phyloP scores from a whole-genome alignment of 2,329 filamentous ascomycete species.

The Botrytis elliptica region DNA sequence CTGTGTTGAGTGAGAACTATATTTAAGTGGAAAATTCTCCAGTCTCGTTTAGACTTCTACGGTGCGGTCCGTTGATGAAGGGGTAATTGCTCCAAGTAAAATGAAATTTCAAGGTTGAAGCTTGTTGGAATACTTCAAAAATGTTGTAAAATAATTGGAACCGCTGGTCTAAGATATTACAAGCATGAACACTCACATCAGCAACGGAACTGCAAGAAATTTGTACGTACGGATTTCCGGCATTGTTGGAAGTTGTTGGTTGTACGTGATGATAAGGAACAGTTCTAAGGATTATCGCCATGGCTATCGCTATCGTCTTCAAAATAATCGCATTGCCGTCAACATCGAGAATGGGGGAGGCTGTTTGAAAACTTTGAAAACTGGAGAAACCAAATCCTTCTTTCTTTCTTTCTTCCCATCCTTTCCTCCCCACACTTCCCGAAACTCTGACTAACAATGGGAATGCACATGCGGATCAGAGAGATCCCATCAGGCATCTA shows the following conservation, averaged over 20 bases:
- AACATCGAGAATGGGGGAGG: conserved; percentile 4
- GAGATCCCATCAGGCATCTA: not conserved
- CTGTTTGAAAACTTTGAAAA: not conserved
- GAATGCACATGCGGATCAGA: not conserved
- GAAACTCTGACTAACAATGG: not conserved
- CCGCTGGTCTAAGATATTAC: not conserved
- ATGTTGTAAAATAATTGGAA: not conserved
- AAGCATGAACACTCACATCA: conserved; percentile 17
- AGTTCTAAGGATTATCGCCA: not conserved
- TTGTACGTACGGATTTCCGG: conserved; percentile 5
- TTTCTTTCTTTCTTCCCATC: not conserved
- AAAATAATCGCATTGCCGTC: not conserved
- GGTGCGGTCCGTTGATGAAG: conserved; percentile 19
- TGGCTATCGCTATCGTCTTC: not conserved
- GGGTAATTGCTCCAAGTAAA: not conserved
- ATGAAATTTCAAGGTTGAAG: not conserved
- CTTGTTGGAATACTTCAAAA: conserved; percentile 3
- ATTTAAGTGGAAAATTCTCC: not conserved
- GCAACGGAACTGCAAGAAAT: conserved; percentile 18
- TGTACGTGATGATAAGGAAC: conserved; percentile 10
- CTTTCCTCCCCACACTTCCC: not conserved
- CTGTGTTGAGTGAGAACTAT: not conserved
- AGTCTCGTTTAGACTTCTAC: conserved; percentile 1
- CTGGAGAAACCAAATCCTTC: not conserved
- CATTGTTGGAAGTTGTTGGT: not conserved